Percentiles rank a stretch among this genome's conserved stretches.
phyloP scores from a whole-genome alignment of 495 filamentous ascomycete genomes.

The Penicillium tannophilum region DNA sequence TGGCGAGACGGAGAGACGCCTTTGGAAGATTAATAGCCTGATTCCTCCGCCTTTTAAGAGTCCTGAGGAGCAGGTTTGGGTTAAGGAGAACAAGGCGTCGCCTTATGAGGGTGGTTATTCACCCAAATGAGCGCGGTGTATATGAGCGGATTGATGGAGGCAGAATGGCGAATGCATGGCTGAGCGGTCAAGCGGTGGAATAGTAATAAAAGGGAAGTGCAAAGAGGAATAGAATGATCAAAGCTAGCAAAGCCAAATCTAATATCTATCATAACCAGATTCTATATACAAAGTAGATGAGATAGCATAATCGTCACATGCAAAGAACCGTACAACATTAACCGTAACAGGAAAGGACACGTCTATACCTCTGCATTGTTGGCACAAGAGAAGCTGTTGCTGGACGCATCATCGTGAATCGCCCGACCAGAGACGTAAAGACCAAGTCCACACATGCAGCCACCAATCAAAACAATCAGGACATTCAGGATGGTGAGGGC shows the following conservation, averaged over 20 bases:
- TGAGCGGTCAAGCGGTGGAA: too few species aligned
- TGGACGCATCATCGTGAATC: slow-evolving; percentile 33
- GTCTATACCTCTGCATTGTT: slow-evolving; percentile 26
- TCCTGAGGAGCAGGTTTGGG: slow-evolving; percentile 27
- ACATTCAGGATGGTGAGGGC: slow-evolving; percentile 39
- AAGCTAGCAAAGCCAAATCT: background rate
- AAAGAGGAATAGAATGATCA: background rate
- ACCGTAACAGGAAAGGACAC: background rate
- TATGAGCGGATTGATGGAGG: background rate
- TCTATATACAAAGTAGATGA: slow-evolving; percentile 12
- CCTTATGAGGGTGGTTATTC: slow-evolving; percentile 40
- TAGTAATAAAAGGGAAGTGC: background rate
- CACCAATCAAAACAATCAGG: slow-evolving; percentile 35
- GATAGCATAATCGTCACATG: slow-evolving; percentile 6
- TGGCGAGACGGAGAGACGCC: slow-evolving; percentile 24
- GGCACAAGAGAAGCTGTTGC: slow-evolving; percentile 39
- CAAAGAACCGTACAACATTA: background rate
- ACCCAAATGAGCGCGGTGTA: background rate
- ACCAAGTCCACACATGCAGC: slow-evolving; percentile 40
- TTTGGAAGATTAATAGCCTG: slow-evolving; percentile 36
- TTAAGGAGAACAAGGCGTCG: slow-evolving; percentile 16
- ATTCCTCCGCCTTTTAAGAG: slow-evolving; percentile 26
- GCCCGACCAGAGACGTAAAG: slow-evolving; percentile 42
- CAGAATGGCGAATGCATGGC: background rate
- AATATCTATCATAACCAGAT: background rate